Evolutionary conservation across 176 grass and related monocot genomes (phyloP).

Genomic region (Carex littledalei): DNA sequence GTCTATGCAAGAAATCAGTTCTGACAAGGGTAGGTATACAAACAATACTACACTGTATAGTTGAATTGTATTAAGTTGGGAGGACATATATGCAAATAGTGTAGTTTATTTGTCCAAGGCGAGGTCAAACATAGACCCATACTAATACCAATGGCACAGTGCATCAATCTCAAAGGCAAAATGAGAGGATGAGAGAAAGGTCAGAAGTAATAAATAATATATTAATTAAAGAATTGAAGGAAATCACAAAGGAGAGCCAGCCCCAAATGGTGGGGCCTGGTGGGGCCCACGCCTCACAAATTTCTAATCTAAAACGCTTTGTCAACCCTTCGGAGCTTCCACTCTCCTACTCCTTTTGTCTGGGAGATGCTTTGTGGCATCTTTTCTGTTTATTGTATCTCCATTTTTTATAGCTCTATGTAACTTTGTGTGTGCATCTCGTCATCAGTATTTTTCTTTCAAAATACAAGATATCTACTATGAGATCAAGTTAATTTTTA

Average conservation of each 20-base stretch:
- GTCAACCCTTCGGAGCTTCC: slow-evolving; percentile 54
- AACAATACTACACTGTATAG: not conserved
- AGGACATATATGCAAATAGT: not conserved
- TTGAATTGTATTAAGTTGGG: not conserved
- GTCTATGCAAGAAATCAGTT: not conserved
- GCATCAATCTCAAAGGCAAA: slow-evolving; percentile 52
- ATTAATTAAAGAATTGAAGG: not conserved
- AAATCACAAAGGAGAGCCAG: slow-evolving; percentile 32
- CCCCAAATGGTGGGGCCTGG: slow-evolving; percentile 1
- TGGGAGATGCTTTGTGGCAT: slow-evolving; percentile 9
- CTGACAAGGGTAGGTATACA: not conserved
- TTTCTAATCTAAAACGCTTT: slow-evolving; percentile 7
- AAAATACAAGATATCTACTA: not conserved
- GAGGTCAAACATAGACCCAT: slow-evolving; percentile 33
- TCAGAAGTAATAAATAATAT: slow-evolving; percentile 20
- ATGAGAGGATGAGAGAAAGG: slow-evolving; percentile 14
- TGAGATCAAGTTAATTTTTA: not conserved
- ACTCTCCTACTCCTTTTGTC: not conserved
- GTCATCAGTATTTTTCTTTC: not conserved
- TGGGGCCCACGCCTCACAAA: not conserved
- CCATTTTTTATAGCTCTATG: not conserved
- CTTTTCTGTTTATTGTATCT: not conserved
- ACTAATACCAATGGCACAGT: slow-evolving; percentile 18
- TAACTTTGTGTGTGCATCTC: not conserved
- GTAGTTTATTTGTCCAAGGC: slow-evolving; percentile 17